phyloP scores from a whole-genome alignment of 352 stramenopile species.

The Phytophthora palmivora region DNA sequence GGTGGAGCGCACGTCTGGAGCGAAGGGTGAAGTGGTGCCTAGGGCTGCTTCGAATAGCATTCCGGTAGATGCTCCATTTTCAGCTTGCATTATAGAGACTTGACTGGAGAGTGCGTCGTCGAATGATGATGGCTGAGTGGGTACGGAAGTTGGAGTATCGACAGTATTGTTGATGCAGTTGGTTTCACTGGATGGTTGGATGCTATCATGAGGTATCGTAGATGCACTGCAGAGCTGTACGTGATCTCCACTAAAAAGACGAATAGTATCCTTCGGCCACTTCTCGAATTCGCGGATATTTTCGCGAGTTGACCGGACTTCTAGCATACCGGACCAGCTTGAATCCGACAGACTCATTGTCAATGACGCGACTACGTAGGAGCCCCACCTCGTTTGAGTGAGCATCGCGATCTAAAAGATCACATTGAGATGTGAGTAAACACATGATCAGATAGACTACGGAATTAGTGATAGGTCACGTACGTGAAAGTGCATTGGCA shows the following conservation, averaged over 20 bases:
- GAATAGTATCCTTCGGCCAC: slow-evolving; percentile 40
- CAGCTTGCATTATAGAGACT: slow-evolving; percentile 4
- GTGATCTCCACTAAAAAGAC: slow-evolving; percentile 46
- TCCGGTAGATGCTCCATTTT: slow-evolving; percentile 2
- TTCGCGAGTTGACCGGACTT: slow-evolving; percentile 58
- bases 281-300: slow-evolving; percentile 57
- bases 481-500: slow-evolving; percentile 69
- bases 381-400: slow-evolving; percentile 72
- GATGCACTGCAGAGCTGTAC: slow-evolving; percentile 29
- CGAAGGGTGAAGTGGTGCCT: slow-evolving; percentile 2
- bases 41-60: slow-evolving; percentile 1
- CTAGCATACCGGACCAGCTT: slow-evolving; percentile 48
- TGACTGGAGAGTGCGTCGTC: neutral
- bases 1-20: slow-evolving; percentile 25
- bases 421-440: slow-evolving; percentile 1
- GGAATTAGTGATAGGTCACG: slow-evolving; percentile 4
- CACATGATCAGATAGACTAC: neutral
- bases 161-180: neutral
- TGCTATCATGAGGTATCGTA: neutral
- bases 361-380: slow-evolving; percentile 54
- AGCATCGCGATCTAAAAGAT: slow-evolving; percentile 56
- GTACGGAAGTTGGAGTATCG: neutral
- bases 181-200: neutral
- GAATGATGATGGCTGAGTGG: neutral
- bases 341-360: slow-evolving; percentile 37